Evolutionary conservation across 768 basidiomycete genomes (phyloP), one percentile per base, ranked within the genome.

Genomic region (Collybiopsis confluens): DNA sequence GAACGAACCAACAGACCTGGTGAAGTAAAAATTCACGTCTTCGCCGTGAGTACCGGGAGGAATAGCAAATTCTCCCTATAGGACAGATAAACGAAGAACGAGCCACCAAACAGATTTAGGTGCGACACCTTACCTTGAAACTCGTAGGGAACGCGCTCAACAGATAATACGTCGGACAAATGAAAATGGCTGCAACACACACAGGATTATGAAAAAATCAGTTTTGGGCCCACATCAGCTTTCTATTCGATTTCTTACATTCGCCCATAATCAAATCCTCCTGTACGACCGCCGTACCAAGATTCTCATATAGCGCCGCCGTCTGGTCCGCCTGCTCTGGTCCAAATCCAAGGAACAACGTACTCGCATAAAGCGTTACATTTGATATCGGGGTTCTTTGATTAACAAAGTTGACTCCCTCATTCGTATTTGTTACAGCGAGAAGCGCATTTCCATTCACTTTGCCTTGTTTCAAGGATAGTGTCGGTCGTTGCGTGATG

Each of bases 111-210:
- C n/a, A n/a, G n/a, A n/a, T n/a, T n/a, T n/a, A n/a, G n/a, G n/a
- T n/a, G 48, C 26, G 5, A 42, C 24, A 21, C 61, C n/a, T 3
- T 13, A 71, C 72, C 63, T 71, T 73, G 60, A 62, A 73, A 0
- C 68, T 59, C 16, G 52, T 58, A n/a, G 33, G n/a, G 52, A 71
- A 73, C 4, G 71, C 54, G 4, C 54, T 26, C 13, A 71, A 60
- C 35, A 72, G 11, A 40, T 56, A 64, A 43, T 71, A 68, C 0
- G 69, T 64, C 2, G 70, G 73, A 45, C 73, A 73, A 13, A 67
- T 57, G 52, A 73, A 63, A 16, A 70, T 68, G 0, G 70, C 72
- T 73, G 26, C n/a, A n/a, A n/a, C n/a, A n/a, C n/a, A n/a, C n/a
- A n/a, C n/a, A n/a, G n/a, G n/a, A n/a, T n/a, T n/a, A n/a, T n/a